Evolutionary conservation across 805 yeast species (phyloP).

Genomic region (Myxozyma sirexii): DNA sequence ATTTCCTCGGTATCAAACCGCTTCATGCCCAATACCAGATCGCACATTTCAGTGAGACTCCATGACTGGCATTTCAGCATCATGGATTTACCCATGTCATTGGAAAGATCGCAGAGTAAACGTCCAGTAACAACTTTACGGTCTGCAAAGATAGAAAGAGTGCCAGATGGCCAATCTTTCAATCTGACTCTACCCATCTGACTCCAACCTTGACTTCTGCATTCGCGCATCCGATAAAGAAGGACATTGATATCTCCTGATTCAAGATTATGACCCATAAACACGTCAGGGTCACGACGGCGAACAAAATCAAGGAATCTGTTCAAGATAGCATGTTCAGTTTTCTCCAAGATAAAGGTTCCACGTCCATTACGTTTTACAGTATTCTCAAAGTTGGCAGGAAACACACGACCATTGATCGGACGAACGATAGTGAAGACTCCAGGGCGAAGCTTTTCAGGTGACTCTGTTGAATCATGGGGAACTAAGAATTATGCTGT

Average conservation of each 20-base stretch:
- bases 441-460: constrained; percentile 60
- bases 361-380: constrained; percentile 55
- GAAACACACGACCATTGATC: constrained; percentile 55
- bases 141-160: constrained; percentile 60
- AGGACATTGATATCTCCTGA: constrained; percentile 75
- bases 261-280: constrained; percentile 85
- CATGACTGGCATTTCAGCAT: constrained; percentile 91
- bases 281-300: constrained; percentile 86
- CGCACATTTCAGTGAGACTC: constrained; percentile 91
- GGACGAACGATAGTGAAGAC: constrained; percentile 80
- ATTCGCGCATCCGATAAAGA: constrained; percentile 76
- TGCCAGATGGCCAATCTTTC: constrained; percentile 69
- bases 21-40: constrained; percentile 67
- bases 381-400: constrained; percentile 70
- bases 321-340: constrained; percentile 72
- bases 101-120: constrained; percentile 86
- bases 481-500: constrained; percentile 45
- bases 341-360: constrained; percentile 60
- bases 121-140: constrained; percentile 82
- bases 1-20: constrained; percentile 71
- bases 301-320: constrained; percentile 74
- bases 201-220: constrained; percentile 75
- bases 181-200: constrained; percentile 80
- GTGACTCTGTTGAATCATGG: constrained; percentile 74
- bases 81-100: constrained; percentile 91